phyloP scores from a whole-genome alignment of 371 early-diverging fungal species.

The Syncephalis plumigaleata region DNA sequence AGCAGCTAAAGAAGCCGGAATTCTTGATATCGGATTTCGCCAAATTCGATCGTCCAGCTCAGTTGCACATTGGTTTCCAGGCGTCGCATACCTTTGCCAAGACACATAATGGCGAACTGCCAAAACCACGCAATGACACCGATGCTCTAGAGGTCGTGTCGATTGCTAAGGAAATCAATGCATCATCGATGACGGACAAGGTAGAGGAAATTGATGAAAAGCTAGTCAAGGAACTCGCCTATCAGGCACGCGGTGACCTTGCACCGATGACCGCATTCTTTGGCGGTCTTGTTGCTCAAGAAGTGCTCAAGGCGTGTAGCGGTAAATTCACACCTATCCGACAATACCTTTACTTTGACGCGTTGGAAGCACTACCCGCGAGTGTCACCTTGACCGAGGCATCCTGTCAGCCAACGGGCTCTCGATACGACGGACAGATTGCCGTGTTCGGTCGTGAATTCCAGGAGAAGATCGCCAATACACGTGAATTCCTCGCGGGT shows the following conservation, averaged over 20 bases:
- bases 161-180: slow-evolving; percentile 25
- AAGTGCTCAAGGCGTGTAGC: slow-evolving; percentile 92
- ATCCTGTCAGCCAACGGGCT: slow-evolving; percentile 52
- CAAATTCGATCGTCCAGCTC: slow-evolving; percentile 89
- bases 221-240: slow-evolving; percentile 71
- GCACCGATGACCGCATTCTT: slow-evolving; percentile 96
- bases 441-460: slow-evolving; percentile 90
- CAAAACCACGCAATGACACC: slow-evolving; percentile 43
- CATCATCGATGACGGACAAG: slow-evolving; percentile 17
- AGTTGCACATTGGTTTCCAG: slow-evolving; percentile 85
- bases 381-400: slow-evolving; percentile 44
- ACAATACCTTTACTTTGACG: slow-evolving; percentile 97
- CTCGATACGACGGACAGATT: slow-evolving; percentile 89
- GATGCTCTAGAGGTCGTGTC: slow-evolving; percentile 34
- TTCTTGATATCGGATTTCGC: slow-evolving; percentile 86
- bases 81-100: slow-evolving; percentile 64
- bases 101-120: slow-evolving; percentile 35
- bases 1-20: slow-evolving; percentile 69
- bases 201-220: slow-evolving; percentile 64
- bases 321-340: slow-evolving; percentile 94
- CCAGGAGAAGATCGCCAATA: slow-evolving; percentile 75
- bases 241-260: slow-evolving; percentile 75
- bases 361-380: slow-evolving; percentile 82
- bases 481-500: slow-evolving; percentile 87
- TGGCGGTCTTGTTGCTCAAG: slow-evolving; percentile 99